Conservation (phyloP, 495 filamentous ascomycete species). For the Aspergillus cristatus region DNA sequence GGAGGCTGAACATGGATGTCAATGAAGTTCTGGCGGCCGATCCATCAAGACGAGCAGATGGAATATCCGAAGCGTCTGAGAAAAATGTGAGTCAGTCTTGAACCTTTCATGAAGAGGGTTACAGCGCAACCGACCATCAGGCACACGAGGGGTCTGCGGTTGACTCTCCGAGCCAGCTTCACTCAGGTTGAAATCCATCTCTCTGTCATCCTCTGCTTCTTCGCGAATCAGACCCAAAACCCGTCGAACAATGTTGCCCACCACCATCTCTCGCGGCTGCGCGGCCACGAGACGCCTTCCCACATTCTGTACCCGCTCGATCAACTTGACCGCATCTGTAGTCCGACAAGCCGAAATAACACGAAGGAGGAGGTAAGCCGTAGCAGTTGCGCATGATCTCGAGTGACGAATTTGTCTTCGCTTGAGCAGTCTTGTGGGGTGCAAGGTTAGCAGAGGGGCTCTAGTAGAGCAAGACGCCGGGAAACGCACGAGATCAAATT, state of each 20-base stretch:
- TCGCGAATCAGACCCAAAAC: slow-evolving; percentile 86
- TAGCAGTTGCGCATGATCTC: slow-evolving; percentile 81
- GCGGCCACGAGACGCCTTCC: slow-evolving; percentile 68
- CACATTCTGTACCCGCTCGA: slow-evolving; percentile 64
- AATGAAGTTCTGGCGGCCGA: slow-evolving; percentile 47
- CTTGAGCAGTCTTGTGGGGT: slow-evolving; percentile 62
- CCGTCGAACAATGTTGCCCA: slow-evolving; percentile 87
- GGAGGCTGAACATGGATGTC: slow-evolving; percentile 77
- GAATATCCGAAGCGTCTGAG: slow-evolving; percentile 28
- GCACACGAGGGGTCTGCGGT: slow-evolving; percentile 37
- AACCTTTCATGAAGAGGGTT: slow-evolving; percentile 6
- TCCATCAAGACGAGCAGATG: slow-evolving; percentile 25
- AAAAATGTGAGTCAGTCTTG: slow-evolving; percentile 7
- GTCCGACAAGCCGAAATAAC: slow-evolving; percentile 63
- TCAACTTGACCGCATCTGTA: slow-evolving; percentile 63
- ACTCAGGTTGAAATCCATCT: slow-evolving; percentile 51
- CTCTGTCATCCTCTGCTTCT: slow-evolving; percentile 73
- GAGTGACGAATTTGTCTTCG: slow-evolving; percentile 80
- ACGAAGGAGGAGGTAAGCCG: slow-evolving; percentile 72
- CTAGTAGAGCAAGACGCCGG: background rate
- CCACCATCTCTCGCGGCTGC: slow-evolving; percentile 79
- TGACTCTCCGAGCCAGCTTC: slow-evolving; percentile 41
- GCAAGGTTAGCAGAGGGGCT: slow-evolving; percentile 10
- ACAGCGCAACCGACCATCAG: slow-evolving; percentile 21
- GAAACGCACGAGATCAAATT: slow-evolving; percentile 63